These are phyloP conservation scores for Pythium guiyangense DNA, from an alignment of 352 stramenopile species.

Conservation along the genomic window DNA sequence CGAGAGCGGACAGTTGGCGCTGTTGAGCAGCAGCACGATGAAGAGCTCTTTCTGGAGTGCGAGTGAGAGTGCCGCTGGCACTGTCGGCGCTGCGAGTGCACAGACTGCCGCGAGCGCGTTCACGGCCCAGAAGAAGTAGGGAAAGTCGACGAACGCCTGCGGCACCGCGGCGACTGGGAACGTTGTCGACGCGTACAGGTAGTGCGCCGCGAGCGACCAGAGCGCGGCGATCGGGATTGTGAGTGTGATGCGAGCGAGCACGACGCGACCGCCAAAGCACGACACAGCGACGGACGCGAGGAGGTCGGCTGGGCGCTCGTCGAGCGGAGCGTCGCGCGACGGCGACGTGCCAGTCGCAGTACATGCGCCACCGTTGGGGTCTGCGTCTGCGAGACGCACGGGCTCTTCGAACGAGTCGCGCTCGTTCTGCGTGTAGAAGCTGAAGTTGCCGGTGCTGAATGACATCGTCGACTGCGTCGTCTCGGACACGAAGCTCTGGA, in stretches of 20 bases:
- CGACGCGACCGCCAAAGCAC: slow-evolving; percentile 23
- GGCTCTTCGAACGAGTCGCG: slow-evolving; percentile 32
- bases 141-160: slow-evolving; percentile 18
- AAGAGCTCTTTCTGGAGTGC: slow-evolving; percentile 35
- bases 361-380: slow-evolving; percentile 7
- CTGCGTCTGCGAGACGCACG: slow-evolving; percentile 11
- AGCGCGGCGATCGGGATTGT: slow-evolving; percentile 18
- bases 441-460: slow-evolving; percentile 14
- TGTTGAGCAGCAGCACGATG: slow-evolving; percentile 33
- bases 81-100: slow-evolving; percentile 25
- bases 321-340: slow-evolving; percentile 20
- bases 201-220: slow-evolving; percentile 27
- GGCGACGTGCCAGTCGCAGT: slow-evolving; percentile 11
- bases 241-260: slow-evolving; percentile 16
- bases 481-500: slow-evolving; percentile 27
- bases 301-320: slow-evolving; percentile 20
- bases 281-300: slow-evolving; percentile 18
- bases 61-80: slow-evolving; percentile 24
- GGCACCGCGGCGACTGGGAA: slow-evolving; percentile 32
- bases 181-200: slow-evolving; percentile 14
- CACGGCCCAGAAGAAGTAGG: slow-evolving; percentile 33
- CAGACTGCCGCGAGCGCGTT: slow-evolving; percentile 31
- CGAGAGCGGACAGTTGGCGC: slow-evolving; percentile 28
- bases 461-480: slow-evolving; percentile 31
- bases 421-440: slow-evolving; percentile 19